These are phyloP conservation scores for Silene vulgaris DNA, from an alignment of 179 eudicot species.

Conservation along the genomic window DNA sequence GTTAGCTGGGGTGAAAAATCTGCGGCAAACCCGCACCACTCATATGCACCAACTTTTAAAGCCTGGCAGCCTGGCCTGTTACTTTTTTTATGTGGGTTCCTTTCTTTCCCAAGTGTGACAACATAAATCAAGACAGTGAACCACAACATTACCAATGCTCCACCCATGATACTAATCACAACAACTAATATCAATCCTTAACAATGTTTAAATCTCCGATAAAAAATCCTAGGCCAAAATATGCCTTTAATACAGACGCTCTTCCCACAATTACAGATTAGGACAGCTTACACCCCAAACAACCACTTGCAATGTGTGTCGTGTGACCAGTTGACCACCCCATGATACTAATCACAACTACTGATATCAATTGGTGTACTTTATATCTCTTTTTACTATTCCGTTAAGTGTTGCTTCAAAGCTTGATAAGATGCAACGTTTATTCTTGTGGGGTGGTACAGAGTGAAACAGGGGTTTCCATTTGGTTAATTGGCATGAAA, in stretches of 20 bases:
- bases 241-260: not conserved
- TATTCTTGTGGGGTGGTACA: too few species aligned
- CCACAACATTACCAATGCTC: not conserved
- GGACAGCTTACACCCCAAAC: not conserved
- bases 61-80: not conserved
- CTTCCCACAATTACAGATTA: not conserved
- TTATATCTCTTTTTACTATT: too few species aligned
- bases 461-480: not conserved
- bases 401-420: too few species aligned
- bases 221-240: not conserved
- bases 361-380: not conserved
- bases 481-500: not conserved
- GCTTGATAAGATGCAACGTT: too few species aligned
- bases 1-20: not conserved
- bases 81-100: not conserved
- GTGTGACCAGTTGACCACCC: not conserved
- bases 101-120: not conserved
- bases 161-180: constrained; percentile 1
- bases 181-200: not conserved
- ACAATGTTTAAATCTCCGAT: not conserved
- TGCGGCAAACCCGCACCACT: not conserved
- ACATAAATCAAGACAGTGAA: not conserved
- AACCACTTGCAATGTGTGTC: not conserved
- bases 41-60: not conserved
- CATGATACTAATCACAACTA: not conserved